These are phyloP conservation scores for Macroventuria anomochaeta DNA, from an alignment of 2,329 filamentous ascomycete genomes.

Conservation along the genomic window DNA sequence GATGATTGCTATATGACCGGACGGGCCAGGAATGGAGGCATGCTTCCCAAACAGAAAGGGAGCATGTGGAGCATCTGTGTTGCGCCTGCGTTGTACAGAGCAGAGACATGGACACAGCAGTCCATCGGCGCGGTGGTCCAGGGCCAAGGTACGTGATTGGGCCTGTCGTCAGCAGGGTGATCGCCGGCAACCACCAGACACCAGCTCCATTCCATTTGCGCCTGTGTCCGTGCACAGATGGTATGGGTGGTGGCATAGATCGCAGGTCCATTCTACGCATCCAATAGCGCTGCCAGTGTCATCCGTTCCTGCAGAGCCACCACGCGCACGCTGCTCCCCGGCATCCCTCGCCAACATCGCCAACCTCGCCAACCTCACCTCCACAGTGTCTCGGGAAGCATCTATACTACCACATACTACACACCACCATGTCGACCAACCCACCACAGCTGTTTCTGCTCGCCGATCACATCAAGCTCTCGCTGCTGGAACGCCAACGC, in stretches of 20 bases:
- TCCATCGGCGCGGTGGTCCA: not conserved
- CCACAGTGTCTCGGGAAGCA: not conserved
- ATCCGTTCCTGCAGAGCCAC: slow-evolving; percentile 1
- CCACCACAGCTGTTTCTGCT: slow-evolving; percentile 84
- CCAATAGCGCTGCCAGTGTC: not conserved
- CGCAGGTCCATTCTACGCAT: not conserved
- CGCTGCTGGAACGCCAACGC: slow-evolving; percentile 87
- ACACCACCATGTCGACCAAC: slow-evolving; percentile 51
- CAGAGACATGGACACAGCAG: slow-evolving; percentile 6
- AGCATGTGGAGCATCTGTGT: slow-evolving; percentile 15
- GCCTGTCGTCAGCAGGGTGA: not conserved
- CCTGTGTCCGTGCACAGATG: not conserved
- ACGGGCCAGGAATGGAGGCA: slow-evolving; percentile 19
- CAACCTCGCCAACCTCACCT: not conserved
- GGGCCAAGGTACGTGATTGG: not conserved
- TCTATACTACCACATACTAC: slow-evolving; percentile 6
- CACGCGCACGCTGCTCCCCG: slow-evolving; percentile 3
- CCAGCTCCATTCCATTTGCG: not conserved
- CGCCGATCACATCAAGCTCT: slow-evolving; percentile 96
- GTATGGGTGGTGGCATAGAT: not conserved
- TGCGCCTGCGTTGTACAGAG: slow-evolving; percentile 14
- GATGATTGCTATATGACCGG: slow-evolving; percentile 3
- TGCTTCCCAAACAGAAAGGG: slow-evolving; percentile 4
- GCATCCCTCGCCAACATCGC: slow-evolving; percentile 8
- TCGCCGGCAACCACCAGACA: not conserved